Evolutionary conservation across 495 filamentous ascomycete species (phyloP), one percentile per base, ranked within the genome.

Genomic region (Apiosordaria backusii): DNA sequence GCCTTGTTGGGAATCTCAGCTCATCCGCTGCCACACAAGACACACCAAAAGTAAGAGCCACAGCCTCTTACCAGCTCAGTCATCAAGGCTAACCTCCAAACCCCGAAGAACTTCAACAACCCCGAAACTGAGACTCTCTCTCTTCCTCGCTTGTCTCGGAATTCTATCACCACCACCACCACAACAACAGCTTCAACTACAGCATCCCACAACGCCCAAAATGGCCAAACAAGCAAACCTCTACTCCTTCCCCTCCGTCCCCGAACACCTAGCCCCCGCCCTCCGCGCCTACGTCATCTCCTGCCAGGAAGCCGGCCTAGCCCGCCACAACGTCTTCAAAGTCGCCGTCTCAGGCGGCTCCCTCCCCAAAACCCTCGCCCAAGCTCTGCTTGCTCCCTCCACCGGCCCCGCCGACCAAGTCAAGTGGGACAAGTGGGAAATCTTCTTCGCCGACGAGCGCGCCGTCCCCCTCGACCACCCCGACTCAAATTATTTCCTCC

Each of bases 361-460:
- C 16, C 87, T 99, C 6, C 95, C 95, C 23, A 86, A 88, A 64
- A 90, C 89, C 25, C 90, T 99, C 23, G 92, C 92, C 21, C 73
- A 81, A 55, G 90, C 92, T 2, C 87, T 99, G 10, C 86, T 98
- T 4, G 76, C 87, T 0, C 78, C 82, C 0, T 78, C 86, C 19
- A 80, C 84, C 65, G 86, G 88, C 25, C 88, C 92, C 66, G 81
- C 79, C 7, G 78, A 92, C 62, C 78, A 87, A 60, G 77, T 92
- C 63, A 81, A 88, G 69, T 97, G 94, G 82, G 81, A 82, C 73
- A 92, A 90, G 74, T 99, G 95, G 95, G 90, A 98, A 70, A 90
- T 99, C 74, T 99, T 97, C 85, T 98, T 97, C 79, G 94, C 94
- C 68, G 95, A 99, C 71, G 95, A 99, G 84, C 91, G 95, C 69